Percentiles rank a stretch among this genome's conserved stretches.
phyloP scores from a whole-genome alignment of 176 grass and related monocot species.

The Juncus effusus region DNA sequence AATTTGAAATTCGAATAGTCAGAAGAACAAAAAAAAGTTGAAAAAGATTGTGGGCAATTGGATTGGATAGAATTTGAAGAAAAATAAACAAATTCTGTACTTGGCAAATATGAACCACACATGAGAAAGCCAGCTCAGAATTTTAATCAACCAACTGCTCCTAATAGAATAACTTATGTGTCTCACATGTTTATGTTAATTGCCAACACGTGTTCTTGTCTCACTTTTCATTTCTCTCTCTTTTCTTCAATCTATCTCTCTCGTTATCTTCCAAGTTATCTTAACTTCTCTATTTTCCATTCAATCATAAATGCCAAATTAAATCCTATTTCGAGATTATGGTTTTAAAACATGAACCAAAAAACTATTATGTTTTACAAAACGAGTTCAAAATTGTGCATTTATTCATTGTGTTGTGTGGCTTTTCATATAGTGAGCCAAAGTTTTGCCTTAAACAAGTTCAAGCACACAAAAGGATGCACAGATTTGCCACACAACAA shows the following conservation, averaged over 20 bases:
- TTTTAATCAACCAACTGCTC: background rate
- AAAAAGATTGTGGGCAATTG: conserved; percentile 9
- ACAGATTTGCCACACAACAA: no score
- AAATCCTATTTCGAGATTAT: background rate
- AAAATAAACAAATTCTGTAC: no score
- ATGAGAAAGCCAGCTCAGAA: conserved; percentile 24
- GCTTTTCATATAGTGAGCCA: no score
- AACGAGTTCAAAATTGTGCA: no score
- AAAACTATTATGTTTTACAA: no score
- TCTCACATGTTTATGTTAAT: conserved; percentile 30
- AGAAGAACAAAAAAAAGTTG: background rate
- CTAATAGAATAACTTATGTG: background rate
- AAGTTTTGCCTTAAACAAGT: no score
- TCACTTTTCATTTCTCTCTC: background rate
- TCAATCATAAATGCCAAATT: background rate
- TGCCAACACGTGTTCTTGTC: conserved; percentile 27
- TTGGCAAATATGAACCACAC: background rate
- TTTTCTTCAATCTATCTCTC: conserved; percentile 3
- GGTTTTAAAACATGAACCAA: no score
- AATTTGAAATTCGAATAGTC: no score
- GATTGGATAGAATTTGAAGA: no score
- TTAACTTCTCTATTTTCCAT: background rate
- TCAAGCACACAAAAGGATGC: no score
- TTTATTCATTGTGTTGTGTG: no score
- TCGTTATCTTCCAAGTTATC: background rate